These are phyloP conservation scores for Colletotrichum godetiae DNA, from an alignment of 2,329 filamentous ascomycete species.

Conservation along the genomic window DNA sequence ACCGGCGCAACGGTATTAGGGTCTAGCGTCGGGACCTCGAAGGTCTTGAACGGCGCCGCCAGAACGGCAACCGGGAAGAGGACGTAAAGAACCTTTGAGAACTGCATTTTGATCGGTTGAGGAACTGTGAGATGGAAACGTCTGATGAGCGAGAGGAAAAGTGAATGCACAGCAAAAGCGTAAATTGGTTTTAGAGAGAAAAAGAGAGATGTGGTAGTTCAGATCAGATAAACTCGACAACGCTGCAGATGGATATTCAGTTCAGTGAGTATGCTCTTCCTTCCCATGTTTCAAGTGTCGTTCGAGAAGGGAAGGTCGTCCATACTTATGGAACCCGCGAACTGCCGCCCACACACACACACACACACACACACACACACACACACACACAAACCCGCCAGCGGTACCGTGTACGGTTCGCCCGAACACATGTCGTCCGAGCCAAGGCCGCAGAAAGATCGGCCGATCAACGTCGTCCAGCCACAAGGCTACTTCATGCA, in stretches of 20 bases:
- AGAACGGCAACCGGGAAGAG: constrained; percentile 37
- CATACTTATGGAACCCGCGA: constrained; percentile 30
- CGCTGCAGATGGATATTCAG: not conserved
- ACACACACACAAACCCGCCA: not conserved
- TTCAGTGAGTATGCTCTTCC: not conserved
- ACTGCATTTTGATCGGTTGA: constrained; percentile 38
- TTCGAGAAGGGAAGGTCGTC: constrained; percentile 3
- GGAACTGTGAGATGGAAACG: too few relatives aligned
- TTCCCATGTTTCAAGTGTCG: constrained; percentile 22
- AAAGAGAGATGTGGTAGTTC: not conserved
- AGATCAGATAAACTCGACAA: constrained; percentile 12
- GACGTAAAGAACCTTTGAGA: constrained; percentile 36
- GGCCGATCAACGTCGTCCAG: constrained; percentile 24
- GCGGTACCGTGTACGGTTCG: not conserved
- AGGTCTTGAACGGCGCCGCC: constrained; percentile 37
- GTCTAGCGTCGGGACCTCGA: constrained; percentile 31
- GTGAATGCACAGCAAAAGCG: not conserved
- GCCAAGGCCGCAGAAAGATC: constrained; percentile 21
- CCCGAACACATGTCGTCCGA: constrained; percentile 26
- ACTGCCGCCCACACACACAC: not conserved
- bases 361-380: not conserved
- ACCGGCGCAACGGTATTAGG: constrained; percentile 28
- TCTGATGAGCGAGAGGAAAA: not conserved
- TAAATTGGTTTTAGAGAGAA: not conserved
- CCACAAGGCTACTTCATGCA: constrained; percentile 25